Evolutionary conservation across 2,329 filamentous ascomycete genomes (phyloP), one percentile per base, ranked within the genome.

Genomic region (Pseudocercospora vitis): DNA sequence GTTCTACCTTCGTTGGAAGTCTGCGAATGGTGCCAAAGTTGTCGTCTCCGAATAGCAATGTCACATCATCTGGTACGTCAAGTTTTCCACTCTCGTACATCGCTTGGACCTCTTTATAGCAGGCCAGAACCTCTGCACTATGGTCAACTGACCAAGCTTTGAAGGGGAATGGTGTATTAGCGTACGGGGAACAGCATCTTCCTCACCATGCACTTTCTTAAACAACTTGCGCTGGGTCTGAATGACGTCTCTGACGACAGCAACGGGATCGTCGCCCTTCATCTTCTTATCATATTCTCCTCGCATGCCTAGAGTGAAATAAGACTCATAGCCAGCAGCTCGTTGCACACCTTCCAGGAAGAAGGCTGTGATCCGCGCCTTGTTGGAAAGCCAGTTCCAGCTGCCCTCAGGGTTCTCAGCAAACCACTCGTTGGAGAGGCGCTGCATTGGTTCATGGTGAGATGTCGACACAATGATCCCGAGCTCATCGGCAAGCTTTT

Each of bases 401-500:
- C 78, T 74, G 0, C 85, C 86, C 6, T 42, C 37, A 7, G 37
- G 21, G 9, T 42, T 42, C 37, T 81, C 71, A 54, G 73, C 73
- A 26, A 78, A 71, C 74, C 75, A 78, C 59, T 78, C 76, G 35
- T 77, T 75, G 2, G 81, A 83, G 7, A 78, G 76, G 19, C 82
- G 75, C 59, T 81, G 79, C 80, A 90, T 82, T 1, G 87, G 87
- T 69, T 90, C 87, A 1, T 82, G 88, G 68, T 90, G 87, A 7
- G 83, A 87, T 6, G 83, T 86, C 2, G 85, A 85, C 66, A 90
- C 81, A 0, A 89, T 85, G 52, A 90, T 81, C 33, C 84, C 86
- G 65, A 83, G 89, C n/a, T 85, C 85, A 62, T 90, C 84, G 0
- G 86, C 84, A 4, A 88, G 76, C 0, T 83, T 81, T 65, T 88